Evolutionary conservation across 2,329 filamentous ascomycete species (phyloP), one percentile per base, ranked within the genome.

Genomic region (Nemania bipapillata): DNA sequence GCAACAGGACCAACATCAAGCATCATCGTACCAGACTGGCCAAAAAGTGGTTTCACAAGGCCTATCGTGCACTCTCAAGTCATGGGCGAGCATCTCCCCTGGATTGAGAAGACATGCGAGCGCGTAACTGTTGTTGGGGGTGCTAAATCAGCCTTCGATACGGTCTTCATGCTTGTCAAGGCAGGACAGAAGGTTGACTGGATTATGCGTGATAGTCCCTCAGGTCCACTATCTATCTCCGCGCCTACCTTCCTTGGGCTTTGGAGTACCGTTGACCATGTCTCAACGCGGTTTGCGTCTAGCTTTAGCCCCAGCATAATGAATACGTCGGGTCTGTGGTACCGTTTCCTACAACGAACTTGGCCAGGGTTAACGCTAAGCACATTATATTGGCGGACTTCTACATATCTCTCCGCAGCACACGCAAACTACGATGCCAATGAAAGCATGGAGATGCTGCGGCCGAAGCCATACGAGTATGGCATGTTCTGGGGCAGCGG

Each of bases 71-170:
- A 53, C 28, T 53, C 49, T 5, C 15, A 2, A 4, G 49, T 28
- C 3, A 32, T 28, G 6, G 49, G 49, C 1, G 12, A 4, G 15
- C 11, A 32, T n/a, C 49, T 53, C 4, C 22, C 26, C 2, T n/a
- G 12, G 2, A 71, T 60, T 15, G 30, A 37, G 3, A 55, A 57
- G 4, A 66, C 32, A 68, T 60, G 64, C 6, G 17, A 68, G 42
- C 50, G 11, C 2, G 78, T 71, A 1, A 73, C 74, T 6, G 79
- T 81, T 2, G 65, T 79, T 2, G 79, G 79, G 5, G 77, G 71
- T 0, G 74, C 79, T 3, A 80, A 80, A 68, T 80, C 78, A 2
- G 72, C 78, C 1, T 80, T 76, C 63, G 79, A 80, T 58, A 70
- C 77, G 2, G 78, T 80, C 32, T 79, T 72, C 58, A 68, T 77